A percentile compares a stretch with the other conserved stretches of the same genome.
phyloP scores from a whole-genome alignment of 225 moss, liverwort and hornwort genomes.

The Rhytidiadelphus loreus region DNA sequence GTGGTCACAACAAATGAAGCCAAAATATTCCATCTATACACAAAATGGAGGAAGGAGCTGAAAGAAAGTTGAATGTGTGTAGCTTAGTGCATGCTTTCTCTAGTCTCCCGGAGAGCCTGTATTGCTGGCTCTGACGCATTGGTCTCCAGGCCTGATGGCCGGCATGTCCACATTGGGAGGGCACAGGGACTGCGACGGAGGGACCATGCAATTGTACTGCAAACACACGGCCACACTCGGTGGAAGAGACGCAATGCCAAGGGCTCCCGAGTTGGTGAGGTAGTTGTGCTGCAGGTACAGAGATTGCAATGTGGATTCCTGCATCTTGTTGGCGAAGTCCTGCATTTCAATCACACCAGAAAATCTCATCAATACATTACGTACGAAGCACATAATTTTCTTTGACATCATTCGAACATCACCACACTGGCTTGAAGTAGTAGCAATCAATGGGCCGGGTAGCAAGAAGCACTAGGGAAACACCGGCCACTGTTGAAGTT shows the following conservation, averaged over 20 bases:
- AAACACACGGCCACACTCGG: conserved; percentile 42
- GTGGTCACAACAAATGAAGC: neutral
- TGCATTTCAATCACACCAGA: neutral
- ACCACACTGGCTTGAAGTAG: too few relatives aligned
- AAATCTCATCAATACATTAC: neutral
- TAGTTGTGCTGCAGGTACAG: conserved; percentile 49
- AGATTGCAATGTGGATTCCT: conserved; percentile 23
- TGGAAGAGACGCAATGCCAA: conserved; percentile 12
- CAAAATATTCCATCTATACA: neutral
- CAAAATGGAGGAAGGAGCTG: neutral
- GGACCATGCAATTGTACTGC: conserved; percentile 42
- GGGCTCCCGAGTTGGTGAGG: conserved; percentile 7
- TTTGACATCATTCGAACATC: neutral
- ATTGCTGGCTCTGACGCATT: conserved; percentile 14
- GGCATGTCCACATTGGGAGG: conserved; percentile 31
- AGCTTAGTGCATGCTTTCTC: neutral
- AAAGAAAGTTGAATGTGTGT: too few relatives aligned
- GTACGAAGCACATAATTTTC: too few relatives aligned
- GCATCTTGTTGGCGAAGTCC: conserved; percentile 36
- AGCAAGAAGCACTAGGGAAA: neutral
- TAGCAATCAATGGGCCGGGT: too few relatives aligned
- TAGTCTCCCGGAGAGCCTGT: conserved; percentile 6
- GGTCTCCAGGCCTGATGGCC: conserved; percentile 22
- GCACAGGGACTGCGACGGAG: conserved; percentile 28
- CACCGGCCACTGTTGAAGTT: neutral